phyloP scores from a whole-genome alignment of 2,329 filamentous ascomycete genomes.

The Pseudocercospora eumusae region DNA sequence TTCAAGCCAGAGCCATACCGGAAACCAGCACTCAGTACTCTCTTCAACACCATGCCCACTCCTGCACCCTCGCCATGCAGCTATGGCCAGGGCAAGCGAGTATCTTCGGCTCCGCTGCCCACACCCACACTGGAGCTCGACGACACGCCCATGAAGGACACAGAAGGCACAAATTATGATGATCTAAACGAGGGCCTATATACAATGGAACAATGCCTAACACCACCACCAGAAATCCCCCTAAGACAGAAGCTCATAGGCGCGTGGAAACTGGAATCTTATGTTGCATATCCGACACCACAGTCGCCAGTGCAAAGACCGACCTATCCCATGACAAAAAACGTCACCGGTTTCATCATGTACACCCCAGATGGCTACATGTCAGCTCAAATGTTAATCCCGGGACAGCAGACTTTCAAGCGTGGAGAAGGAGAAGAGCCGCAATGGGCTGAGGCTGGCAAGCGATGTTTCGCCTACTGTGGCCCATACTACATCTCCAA shows the following conservation, averaged over 20 bases:
- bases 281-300: conserved; percentile 42
- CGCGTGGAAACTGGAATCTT: conserved; percentile 43
- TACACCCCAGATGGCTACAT: conserved; percentile 46
- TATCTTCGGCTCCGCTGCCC: conserved; percentile 18
- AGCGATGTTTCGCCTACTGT: conserved; percentile 42
- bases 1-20: conserved; percentile 29
- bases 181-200: conserved; percentile 40
- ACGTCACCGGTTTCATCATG: conserved; percentile 43
- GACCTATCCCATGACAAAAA: conserved; percentile 43
- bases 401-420: conserved; percentile 43
- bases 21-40: conserved; percentile 16
- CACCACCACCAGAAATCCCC: conserved; percentile 35
- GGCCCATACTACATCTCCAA: conserved; percentile 44
- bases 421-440: conserved; percentile 42
- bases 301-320: conserved; percentile 39
- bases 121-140: conserved; percentile 19
- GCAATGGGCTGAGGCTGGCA: conserved; percentile 44
- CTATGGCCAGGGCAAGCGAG: conserved; percentile 13
- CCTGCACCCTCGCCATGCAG: conserved; percentile 21
- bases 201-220: conserved; percentile 34
- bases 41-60: conserved; percentile 22
- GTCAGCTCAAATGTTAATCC: conserved; percentile 43
- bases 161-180: conserved; percentile 35
- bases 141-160: conserved; percentile 23
- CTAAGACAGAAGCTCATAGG: conserved; percentile 41